Base-by-base conservation (phyloP, 345 rosid species). In the Linum trigynum region DNA sequence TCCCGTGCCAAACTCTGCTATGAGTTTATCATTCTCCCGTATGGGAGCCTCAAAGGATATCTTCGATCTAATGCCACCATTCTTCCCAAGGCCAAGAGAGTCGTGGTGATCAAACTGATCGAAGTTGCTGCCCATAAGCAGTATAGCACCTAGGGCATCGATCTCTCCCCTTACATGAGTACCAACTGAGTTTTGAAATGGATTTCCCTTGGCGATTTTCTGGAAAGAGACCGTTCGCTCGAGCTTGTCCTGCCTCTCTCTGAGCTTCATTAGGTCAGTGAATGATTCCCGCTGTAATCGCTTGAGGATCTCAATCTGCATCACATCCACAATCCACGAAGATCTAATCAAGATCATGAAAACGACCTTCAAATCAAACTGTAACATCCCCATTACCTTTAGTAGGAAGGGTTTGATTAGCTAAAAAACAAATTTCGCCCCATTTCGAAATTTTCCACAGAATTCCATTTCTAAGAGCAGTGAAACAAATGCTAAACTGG, bases 221-320 rank as follows among this genome's bases (percentile, higher is more conserved):
- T 82, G 81, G 2, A 80, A 81, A 12, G 95, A 76, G 63, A 92
- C 74, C 5, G 87, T 32, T 8, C 83, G 67, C 67, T 92, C 97
- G 10, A 90, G 81, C 76, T 88, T 92, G 67, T 92, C 97, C 74
- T 88, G 96, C 70, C 97, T 80, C 62, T 88, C 97, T 72, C 95
- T 81, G 38, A 90, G 87, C 67, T 86, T 90, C 97, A 90, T 88
- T 58, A 82, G 68, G 70, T 90, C 96, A 0, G 97, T 85, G 74
- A 92, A 90, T 39, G 87, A 77, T 83, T 92, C 97, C 64, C 85
- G 78, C 59, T 92, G 97, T 78, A 92, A 80, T 55, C 96, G 82
- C 87, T 92, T 92, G 85, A 92, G 75, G 67, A 88, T 92, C 71
- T 90, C 96, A 83, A 90, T 88, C 98, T 90, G 86, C 65, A 66